Evolutionary conservation across 106 monocot genomes (phyloP).

Genomic region (Phalaenopsis aphrodite): DNA sequence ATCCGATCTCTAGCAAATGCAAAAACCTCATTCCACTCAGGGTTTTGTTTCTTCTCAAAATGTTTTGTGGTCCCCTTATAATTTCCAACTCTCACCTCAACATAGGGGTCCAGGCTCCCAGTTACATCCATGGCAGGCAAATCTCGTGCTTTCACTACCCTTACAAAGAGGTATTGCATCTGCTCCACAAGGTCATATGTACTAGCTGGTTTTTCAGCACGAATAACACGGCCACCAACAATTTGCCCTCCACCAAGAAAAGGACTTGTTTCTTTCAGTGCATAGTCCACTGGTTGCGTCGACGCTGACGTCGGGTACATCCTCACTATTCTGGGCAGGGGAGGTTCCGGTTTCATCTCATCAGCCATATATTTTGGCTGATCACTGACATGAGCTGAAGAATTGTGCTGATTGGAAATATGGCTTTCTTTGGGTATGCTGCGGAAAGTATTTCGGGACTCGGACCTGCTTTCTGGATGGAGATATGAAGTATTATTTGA

Average conservation of each 20-base stretch:
- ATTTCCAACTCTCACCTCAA: slow-evolving; percentile 53
- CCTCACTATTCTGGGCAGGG: slow-evolving; percentile 27
- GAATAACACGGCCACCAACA: slow-evolving; percentile 29
- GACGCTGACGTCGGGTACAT: slow-evolving; percentile 31
- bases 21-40: slow-evolving; percentile 57
- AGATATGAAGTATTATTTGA: slow-evolving; percentile 1
- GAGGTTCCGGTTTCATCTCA: slow-evolving; percentile 38
- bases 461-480: slow-evolving; percentile 18
- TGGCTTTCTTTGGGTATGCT: slow-evolving; percentile 32
- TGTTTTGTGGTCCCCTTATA: slow-evolving; percentile 39
- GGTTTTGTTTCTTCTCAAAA: slow-evolving; percentile 41
- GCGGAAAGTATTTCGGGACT: slow-evolving; percentile 26
- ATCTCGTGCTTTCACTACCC: slow-evolving; percentile 50
- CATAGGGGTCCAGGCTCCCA: slow-evolving; percentile 47
- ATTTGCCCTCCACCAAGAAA: slow-evolving; percentile 29
- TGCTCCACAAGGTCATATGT: slow-evolving; percentile 55
- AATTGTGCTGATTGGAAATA: slow-evolving; percentile 24
- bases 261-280: slow-evolving; percentile 42
- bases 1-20: slow-evolving; percentile 47
- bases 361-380: slow-evolving; percentile 20
- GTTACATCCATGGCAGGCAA: slow-evolving; percentile 33
- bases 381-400: slow-evolving; percentile 19
- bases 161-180: slow-evolving; percentile 49
- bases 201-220: slow-evolving; percentile 30
- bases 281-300: slow-evolving; percentile 34